Conservation (phyloP, 1,284 basidiomycete genomes). For the Dichomitus squalens region DNA sequence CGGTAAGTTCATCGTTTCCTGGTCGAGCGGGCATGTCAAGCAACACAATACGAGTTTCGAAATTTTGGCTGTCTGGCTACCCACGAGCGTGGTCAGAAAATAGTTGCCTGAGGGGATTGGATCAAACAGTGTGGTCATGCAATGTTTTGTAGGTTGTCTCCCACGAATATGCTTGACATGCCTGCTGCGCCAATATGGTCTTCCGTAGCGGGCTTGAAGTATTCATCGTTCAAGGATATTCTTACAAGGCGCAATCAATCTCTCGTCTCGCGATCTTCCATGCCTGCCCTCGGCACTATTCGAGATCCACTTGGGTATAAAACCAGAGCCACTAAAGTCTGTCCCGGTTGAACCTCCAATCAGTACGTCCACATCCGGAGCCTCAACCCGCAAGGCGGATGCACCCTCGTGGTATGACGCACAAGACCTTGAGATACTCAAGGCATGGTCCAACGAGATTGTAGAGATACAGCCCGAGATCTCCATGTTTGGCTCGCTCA, state of each 20-base stretch:
- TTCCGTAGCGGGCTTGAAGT: slow-evolving; percentile 23
- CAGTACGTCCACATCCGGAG: slow-evolving; percentile 33
- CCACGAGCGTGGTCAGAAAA: not conserved
- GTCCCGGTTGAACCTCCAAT: slow-evolving; percentile 64
- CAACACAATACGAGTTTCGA: not conserved
- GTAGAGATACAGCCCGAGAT: slow-evolving; percentile 77
- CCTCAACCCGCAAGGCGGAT: slow-evolving; percentile 31
- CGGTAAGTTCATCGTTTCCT: slow-evolving; percentile 47
- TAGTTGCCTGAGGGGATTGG: too few relatives aligned
- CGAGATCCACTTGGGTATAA: slow-evolving; percentile 75
- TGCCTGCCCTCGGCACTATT: slow-evolving; percentile 79
- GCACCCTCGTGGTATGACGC: slow-evolving; percentile 75
- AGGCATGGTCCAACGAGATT: slow-evolving; percentile 79
- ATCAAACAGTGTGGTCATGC: not conserved
- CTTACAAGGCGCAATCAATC: slow-evolving; percentile 64
- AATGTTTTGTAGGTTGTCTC: not conserved
- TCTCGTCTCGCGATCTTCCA: slow-evolving; percentile 67
- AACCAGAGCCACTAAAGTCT: slow-evolving; percentile 61
- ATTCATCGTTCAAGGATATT: slow-evolving; percentile 24
- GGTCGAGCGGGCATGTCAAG: slow-evolving; percentile 20
- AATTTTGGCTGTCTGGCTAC: not conserved
- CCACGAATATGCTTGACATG: slow-evolving; percentile 18
- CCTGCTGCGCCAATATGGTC: slow-evolving; percentile 8
- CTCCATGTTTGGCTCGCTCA: slow-evolving; percentile 78
- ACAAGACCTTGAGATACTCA: slow-evolving; percentile 71